Evolutionary conservation across 768 basidiomycete genomes (phyloP).

Genomic region (Tylopilus sp.): DNA sequence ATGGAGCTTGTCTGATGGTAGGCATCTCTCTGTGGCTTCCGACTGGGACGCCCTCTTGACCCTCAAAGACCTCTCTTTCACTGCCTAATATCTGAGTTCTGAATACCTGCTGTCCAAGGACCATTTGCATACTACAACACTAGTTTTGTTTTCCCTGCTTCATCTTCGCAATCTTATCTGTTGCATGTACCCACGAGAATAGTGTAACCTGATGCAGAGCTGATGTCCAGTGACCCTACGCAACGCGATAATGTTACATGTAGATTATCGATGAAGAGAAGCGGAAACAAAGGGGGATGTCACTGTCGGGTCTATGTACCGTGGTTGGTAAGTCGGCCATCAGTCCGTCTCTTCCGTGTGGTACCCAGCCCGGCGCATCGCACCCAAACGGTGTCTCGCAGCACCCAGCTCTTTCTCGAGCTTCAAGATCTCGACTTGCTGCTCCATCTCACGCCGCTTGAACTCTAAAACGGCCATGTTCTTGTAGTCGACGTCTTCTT

Average conservation of each 20-base stretch:
- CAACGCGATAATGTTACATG: slow-evolving; percentile 22
- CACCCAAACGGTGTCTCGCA: slow-evolving; percentile 75
- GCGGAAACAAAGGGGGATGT: slow-evolving; percentile 3
- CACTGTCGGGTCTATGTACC: not conserved
- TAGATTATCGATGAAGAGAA: slow-evolving; percentile 20
- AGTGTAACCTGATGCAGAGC: not conserved
- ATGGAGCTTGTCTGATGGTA: not conserved
- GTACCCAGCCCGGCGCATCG: slow-evolving; percentile 86
- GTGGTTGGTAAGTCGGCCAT: slow-evolving; percentile 7
- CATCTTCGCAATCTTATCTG: not conserved
- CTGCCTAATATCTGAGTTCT: not conserved
- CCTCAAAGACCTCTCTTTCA: not conserved
- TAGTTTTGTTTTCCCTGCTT: not conserved
- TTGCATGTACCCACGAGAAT: not conserved
- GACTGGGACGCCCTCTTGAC: not conserved
- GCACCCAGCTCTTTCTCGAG: slow-evolving; percentile 94
- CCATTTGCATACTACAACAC: not conserved
- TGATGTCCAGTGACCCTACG: not conserved
- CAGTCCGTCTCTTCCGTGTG: slow-evolving; percentile 82
- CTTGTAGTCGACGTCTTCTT: slow-evolving; percentile 81
- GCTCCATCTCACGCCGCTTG: slow-evolving; percentile 98
- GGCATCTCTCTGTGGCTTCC: not conserved
- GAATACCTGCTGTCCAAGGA: not conserved
- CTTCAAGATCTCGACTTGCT: slow-evolving; percentile 97
- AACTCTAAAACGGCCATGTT: slow-evolving; percentile 93